Percentiles rank a stretch among this genome's conserved stretches.
Conservation (phyloP, 495 filamentous ascomycete genomes). For the Aspergillus funiculosus region DNA sequence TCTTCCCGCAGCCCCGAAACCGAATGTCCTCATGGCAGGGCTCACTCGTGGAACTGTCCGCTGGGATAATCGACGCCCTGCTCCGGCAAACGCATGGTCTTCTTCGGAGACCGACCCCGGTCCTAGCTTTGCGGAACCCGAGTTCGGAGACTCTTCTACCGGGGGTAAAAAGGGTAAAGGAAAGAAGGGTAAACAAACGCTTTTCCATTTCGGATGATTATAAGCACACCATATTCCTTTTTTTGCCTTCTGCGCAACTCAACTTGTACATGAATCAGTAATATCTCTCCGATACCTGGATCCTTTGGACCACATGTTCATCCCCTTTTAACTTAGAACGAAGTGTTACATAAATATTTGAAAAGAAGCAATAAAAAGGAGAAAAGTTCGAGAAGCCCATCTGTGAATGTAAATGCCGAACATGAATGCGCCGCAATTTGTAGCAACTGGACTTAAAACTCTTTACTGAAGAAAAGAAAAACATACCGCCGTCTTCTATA, state of each 20-base stretch:
- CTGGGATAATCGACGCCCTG: constrained; percentile 50
- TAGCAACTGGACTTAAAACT: no score
- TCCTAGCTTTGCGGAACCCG: constrained; percentile 25
- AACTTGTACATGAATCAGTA: no score
- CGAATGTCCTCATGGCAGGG: constrained; percentile 72
- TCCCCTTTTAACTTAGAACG: no score
- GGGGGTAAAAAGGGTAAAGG: constrained; percentile 68
- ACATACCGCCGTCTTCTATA: no score
- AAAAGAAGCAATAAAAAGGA: constrained; percentile 1
- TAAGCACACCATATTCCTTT: background rate
- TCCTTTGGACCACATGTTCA: no score
- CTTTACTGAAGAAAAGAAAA: no score
- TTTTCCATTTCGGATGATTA: constrained; percentile 51
- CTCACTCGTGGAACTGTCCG: constrained; percentile 67
- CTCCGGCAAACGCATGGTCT: constrained; percentile 45
- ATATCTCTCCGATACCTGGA: no score
- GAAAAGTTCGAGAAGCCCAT: background rate
- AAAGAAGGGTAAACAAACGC: constrained; percentile 74
- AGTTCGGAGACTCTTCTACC: constrained; percentile 24
- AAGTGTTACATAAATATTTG: constrained; percentile 1
- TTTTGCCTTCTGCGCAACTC: background rate
- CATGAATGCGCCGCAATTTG: no score
- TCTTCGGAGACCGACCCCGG: constrained; percentile 14
- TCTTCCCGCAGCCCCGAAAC: constrained; percentile 71
- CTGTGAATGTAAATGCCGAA: background rate